Percentiles rank a stretch among this genome's conserved stretches.
phyloP scores from a whole-genome alignment of 2,329 filamentous ascomycete species.

The Apiospora malaysiana region DNA sequence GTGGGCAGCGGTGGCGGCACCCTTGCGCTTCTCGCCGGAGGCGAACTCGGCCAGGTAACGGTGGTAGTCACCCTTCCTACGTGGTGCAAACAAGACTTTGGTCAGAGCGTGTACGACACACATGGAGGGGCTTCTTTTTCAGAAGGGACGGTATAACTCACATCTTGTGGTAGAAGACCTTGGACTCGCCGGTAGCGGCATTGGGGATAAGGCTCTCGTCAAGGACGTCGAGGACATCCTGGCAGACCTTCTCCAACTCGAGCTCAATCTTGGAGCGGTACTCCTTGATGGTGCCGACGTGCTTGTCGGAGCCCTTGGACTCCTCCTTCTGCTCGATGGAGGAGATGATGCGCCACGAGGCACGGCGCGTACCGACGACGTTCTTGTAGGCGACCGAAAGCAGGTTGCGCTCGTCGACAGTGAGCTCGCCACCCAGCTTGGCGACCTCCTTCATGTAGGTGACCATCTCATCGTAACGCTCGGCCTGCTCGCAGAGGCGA shows the following conservation, averaged over 20 bases:
- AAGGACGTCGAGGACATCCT: conserved; percentile 95
- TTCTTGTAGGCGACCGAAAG: conserved; percentile 99
- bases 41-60: conserved; percentile 94
- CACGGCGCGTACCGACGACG: conserved; percentile 96
- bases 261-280: conserved; percentile 98
- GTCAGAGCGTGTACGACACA: conserved; percentile 12
- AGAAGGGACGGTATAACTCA: conserved; percentile 54
- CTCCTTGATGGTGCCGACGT: conserved; percentile 91
- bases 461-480: conserved; percentile 99
- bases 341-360: conserved; percentile 98
- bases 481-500: conserved; percentile 99
- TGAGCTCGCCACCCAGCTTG: conserved; percentile 81
- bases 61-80: conserved; percentile 96
- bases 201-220: conserved; percentile 94
- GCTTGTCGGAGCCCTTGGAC: conserved; percentile 96
- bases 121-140: background rate
- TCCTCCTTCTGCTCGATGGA: conserved; percentile 99
- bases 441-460: conserved; percentile 99
- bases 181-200: conserved; percentile 95
- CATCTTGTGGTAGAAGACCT: conserved; percentile 99
- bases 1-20: conserved; percentile 83
- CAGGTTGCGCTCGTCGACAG: conserved; percentile 97
- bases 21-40: conserved; percentile 90
- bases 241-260: conserved; percentile 97
- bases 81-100: conserved; percentile 24